Evolutionary conservation across 805 yeast species (phyloP).

Genomic region (Nematodospora valgi): DNA sequence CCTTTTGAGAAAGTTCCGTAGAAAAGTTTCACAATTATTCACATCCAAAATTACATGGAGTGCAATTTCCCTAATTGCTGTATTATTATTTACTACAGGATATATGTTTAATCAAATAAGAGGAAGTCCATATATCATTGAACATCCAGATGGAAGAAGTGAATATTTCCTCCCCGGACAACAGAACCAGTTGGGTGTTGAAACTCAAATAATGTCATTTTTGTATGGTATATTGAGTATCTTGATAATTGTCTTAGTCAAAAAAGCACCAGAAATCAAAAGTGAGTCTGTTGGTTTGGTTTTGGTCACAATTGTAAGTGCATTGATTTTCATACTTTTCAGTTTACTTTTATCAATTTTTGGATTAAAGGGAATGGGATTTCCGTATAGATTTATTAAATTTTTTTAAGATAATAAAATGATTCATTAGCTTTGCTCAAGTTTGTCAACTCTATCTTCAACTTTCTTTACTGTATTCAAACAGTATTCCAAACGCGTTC

Average conservation of each 20-base stretch:
- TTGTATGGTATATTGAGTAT: conserved; percentile 69
- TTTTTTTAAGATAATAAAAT: conserved; percentile 5
- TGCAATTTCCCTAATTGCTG: conserved; percentile 53
- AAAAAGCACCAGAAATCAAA: conserved; percentile 49
- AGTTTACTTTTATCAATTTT: conserved; percentile 66
- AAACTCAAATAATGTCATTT: conserved; percentile 80
- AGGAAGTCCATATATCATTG: conserved; percentile 60
- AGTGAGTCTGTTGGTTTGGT: conserved; percentile 46
- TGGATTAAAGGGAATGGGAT: conserved; percentile 66
- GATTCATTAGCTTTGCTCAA: conserved; percentile 1
- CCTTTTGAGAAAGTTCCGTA: conserved; percentile 22
- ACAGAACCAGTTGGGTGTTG: conserved; percentile 77
- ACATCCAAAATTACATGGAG: conserved; percentile 70
- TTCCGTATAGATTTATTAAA: conserved; percentile 60
- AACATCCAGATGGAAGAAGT: conserved; percentile 32
- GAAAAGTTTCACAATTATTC: conserved; percentile 36
- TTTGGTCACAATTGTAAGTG: conserved; percentile 43
- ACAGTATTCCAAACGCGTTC: conserved; percentile 26
- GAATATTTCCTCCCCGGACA: conserved; percentile 53
- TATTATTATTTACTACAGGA: conserved; percentile 77
- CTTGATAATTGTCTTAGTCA: conserved; percentile 53
- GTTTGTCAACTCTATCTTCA: conserved; percentile 29
- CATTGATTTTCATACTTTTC: conserved; percentile 52
- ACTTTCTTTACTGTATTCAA: conserved; percentile 30
- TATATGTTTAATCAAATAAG: conserved; percentile 93